Base-by-base conservation (phyloP, 2,329 filamentous ascomycete species). In the Tricladium varicosporioides region DNA sequence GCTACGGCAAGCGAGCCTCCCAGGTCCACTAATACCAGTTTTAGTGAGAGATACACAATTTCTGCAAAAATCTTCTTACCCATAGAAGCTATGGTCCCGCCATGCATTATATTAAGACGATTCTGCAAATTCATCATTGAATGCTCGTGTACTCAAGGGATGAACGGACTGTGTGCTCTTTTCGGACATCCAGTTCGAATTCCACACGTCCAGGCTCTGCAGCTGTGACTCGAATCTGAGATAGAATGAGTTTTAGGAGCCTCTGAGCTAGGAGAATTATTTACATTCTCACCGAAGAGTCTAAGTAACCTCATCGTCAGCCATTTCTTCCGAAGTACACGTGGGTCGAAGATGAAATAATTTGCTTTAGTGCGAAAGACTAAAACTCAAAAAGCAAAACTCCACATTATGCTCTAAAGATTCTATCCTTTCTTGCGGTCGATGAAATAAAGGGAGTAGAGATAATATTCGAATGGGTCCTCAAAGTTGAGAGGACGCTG, bases 51-150 rank as follows among this genome's bases (percentile, higher is more conserved):
- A 15, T 46, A 22, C 19, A 5, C 10, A 13, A 8, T 13, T 4
- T 11, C 27, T 36, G 16, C 43, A 47, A 10, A 5, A 11, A 7
- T n/a, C 5, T 36, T 22, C 46, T 43, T 48, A 69, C 67, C 68
- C 74, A 92, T 86, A 69, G 85, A 89, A 2, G 89, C 89, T 27
- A 93, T 85, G 0, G 89, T 90, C 3, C 89, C 89, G 15, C 89
- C 89, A 66, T 93, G 89, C 27, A 92, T 80, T 36, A 87, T 92
- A 53, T 85, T 81, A 0, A 93, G 76, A 1, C 89, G 85, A 68
- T 93, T 93, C 87, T 92, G 18, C 11, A 13, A 27, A 27, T 40
- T 7, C 5, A 10, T 32, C 40, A 33, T 7, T 50, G 46, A 46
- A 51, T 53, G 14, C 4, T 46, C 18, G 31, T 5, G n/a, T 8